Evolutionary conservation across 331 rosid genomes (phyloP).

Genomic region (Pyrus hybrid): DNA sequence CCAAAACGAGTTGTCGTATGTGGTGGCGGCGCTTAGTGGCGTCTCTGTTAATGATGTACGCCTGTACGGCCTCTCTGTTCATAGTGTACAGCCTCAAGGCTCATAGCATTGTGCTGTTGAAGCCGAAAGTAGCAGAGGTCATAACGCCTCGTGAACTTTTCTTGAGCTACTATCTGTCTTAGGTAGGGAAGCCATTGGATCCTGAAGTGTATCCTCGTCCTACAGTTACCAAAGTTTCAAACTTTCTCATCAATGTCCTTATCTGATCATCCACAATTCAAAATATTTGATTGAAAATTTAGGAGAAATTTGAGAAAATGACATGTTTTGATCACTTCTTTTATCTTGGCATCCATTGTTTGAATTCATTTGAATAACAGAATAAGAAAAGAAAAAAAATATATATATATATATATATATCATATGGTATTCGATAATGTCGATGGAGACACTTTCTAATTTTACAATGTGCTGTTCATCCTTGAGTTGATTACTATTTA

Average conservation of each 20-base stretch:
- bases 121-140: constrained; percentile 44
- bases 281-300: not conserved
- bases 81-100: constrained; percentile 65
- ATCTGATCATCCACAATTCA: not conserved
- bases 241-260: not conserved
- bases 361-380: not conserved
- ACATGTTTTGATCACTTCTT: not conserved
- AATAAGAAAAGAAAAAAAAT: too few relatives aligned
- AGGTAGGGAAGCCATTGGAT: constrained; percentile 48
- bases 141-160: constrained; percentile 74
- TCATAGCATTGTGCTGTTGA: constrained; percentile 59
- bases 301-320: not conserved
- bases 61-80: constrained; percentile 31
- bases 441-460: too few relatives aligned
- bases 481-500: too few relatives aligned
- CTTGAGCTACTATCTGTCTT: constrained; percentile 32
- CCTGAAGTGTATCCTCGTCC: constrained; percentile 97
- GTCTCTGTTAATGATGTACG: too few relatives aligned
- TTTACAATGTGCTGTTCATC: too few relatives aligned
- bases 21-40: constrained; percentile 75
- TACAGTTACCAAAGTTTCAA: constrained; percentile 35
- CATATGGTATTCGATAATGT: too few relatives aligned
- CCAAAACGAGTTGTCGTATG: constrained; percentile 54
- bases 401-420: too few relatives aligned
- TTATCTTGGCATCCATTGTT: not conserved